These are phyloP conservation scores for Phytophthora colocasiae DNA, from an alignment of 352 stramenopile genomes.

Conservation along the genomic window DNA sequence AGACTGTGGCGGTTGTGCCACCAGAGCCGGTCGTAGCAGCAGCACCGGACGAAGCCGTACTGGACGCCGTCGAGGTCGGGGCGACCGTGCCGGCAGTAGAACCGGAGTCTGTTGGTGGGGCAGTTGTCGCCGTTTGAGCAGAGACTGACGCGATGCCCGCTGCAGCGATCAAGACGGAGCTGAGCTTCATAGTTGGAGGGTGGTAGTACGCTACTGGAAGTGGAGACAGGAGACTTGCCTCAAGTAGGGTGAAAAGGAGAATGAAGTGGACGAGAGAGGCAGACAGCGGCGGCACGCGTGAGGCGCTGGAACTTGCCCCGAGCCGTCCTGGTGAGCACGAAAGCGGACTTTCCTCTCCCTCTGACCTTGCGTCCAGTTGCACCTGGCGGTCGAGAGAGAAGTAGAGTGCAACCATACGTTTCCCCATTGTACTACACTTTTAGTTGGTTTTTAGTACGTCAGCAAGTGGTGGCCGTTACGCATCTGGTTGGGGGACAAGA, in stretches of 20 bases:
- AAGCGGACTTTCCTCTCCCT: constrained; percentile 36
- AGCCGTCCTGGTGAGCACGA: constrained; percentile 13
- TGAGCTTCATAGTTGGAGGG: constrained; percentile 35
- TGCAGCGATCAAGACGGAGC: constrained; percentile 23
- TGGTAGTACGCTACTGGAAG: background rate
- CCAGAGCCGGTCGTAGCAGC: constrained; percentile 15
- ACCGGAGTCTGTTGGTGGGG: background rate
- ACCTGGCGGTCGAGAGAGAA: constrained; percentile 13
- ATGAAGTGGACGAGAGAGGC: constrained; percentile 13
- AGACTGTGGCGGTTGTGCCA: constrained; percentile 8
- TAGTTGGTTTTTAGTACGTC: background rate
- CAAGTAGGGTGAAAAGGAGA: constrained; percentile 42
- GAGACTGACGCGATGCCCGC: constrained; percentile 22
- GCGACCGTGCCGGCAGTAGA: constrained; percentile 2
- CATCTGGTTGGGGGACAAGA: constrained; percentile 3
- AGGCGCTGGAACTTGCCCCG: background rate
- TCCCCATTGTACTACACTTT: constrained; percentile 7
- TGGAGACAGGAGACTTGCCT: constrained; percentile 37
- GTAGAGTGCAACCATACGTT: constrained; percentile 24
- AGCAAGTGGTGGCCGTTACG: constrained; percentile 4
- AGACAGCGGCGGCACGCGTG: constrained; percentile 5
- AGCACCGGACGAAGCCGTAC: constrained; percentile 1
- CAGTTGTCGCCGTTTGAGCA: background rate
- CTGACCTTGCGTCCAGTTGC: constrained; percentile 23
- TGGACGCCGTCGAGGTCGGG: constrained; percentile 7